Conservation (phyloP, 345 rosid genomes). For the Eucalyptus coolabah region DNA sequence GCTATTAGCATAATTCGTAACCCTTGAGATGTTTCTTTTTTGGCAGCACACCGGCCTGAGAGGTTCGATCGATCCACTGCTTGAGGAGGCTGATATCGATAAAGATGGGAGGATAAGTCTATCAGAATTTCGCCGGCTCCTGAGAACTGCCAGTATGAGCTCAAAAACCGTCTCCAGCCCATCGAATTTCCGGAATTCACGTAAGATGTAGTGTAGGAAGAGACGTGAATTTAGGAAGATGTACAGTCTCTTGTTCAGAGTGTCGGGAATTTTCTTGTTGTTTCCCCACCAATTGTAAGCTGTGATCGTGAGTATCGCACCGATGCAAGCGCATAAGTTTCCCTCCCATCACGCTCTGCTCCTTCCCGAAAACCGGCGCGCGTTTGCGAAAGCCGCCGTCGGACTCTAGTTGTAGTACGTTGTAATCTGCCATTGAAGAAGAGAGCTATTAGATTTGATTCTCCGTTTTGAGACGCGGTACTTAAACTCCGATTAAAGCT, state of each 20-base stretch:
- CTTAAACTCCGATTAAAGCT: neutral
- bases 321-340: neutral
- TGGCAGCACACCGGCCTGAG: conserved; percentile 33
- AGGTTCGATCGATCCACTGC: conserved; percentile 40
- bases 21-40: neutral
- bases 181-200: neutral
- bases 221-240: neutral
- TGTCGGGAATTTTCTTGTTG: neutral
- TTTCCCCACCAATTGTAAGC: neutral
- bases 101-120: conserved; percentile 41
- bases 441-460: neutral
- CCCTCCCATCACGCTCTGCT: neutral
- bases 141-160: conserved; percentile 39
- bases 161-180: conserved; percentile 13
- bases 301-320: neutral
- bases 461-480: neutral
- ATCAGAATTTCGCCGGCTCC: conserved; percentile 31
- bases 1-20: neutral
- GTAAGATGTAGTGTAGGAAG: neutral
- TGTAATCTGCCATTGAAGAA: neutral
- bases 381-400: neutral
- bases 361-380: neutral
- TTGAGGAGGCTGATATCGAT: conserved; percentile 47
- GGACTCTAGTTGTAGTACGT: neutral
- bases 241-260: neutral